Evolutionary conservation across 2,329 filamentous ascomycete species (phyloP).

Genomic region (Penicillium sp.): DNA sequence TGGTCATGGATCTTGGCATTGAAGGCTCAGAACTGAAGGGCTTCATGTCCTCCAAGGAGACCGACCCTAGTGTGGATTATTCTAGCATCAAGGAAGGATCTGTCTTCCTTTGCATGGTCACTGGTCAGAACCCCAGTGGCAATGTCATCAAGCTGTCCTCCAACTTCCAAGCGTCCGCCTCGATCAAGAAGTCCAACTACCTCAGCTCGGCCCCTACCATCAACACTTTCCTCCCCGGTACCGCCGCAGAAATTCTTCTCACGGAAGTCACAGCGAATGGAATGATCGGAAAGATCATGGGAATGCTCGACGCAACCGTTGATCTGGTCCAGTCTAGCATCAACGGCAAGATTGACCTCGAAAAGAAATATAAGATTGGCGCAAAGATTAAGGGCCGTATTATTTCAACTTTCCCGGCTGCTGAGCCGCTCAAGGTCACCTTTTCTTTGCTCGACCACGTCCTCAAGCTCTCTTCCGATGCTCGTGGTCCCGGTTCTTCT

Average conservation of each 20-base stretch:
- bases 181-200: constrained; percentile 62
- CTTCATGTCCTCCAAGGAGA: constrained; percentile 81
- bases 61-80: constrained; percentile 65
- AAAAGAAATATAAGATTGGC: constrained; percentile 76
- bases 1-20: constrained; percentile 88
- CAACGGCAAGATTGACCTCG: constrained; percentile 66
- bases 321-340: constrained; percentile 88
- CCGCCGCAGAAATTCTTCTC: constrained; percentile 80
- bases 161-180: constrained; percentile 67
- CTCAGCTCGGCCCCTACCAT: constrained; percentile 80
- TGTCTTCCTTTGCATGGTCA: constrained; percentile 80
- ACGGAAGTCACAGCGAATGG: constrained; percentile 72
- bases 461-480: constrained; percentile 55
- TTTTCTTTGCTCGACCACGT: constrained; percentile 88
- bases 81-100: constrained; percentile 75
- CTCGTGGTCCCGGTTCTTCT: constrained; percentile 39
- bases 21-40: constrained; percentile 67
- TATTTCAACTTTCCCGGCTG: constrained; percentile 79
- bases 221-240: constrained; percentile 86
- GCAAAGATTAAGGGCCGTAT: constrained; percentile 82
- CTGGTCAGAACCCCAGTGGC: constrained; percentile 70
- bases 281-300: constrained; percentile 87
- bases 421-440: constrained; percentile 78
- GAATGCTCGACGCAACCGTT: constrained; percentile 83
- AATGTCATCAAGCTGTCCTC: constrained; percentile 86